Evolutionary conservation across 768 basidiomycete species (phyloP), one percentile per base, ranked within the genome.

Genomic region (Pleurotus citrinopileatus): DNA sequence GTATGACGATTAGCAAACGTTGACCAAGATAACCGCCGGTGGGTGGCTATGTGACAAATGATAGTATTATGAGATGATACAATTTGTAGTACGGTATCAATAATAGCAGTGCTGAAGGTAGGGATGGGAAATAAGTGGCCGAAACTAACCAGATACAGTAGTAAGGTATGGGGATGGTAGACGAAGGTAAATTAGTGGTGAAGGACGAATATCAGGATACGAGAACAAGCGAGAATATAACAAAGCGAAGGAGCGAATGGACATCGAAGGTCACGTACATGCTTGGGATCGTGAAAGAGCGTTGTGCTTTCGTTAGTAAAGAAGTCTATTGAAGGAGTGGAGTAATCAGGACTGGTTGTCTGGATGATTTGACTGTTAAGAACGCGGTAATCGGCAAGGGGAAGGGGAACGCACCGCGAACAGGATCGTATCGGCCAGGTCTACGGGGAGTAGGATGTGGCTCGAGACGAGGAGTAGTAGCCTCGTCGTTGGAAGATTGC

Each of bases 351-450:
- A 22, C 29, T 37, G 55, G 17, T 50, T 48, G 28, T 50, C 38
- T 42, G 26, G 44, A 28, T 54, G 20, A 3, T 12, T 38, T 36
- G 20, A 32, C 36, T 10, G 26, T 37, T 25, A 43, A 15, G 23
- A 25, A 23, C 7, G 47, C 19, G 23, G 43, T 3, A 29, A 61
- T 64, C 22, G 63, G 59, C 47, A 52, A 55, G 38, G 57, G 60
- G 36, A 63, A 60, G n/a, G 76, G 59, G 54, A 74, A 73, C 7
- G 67, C 71, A 53, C 74, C 72, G 58, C 80, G 79, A 44, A 81
- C 73, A 28, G 80, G 79, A 61, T 81, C 80, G 59, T 80, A 81
- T 47, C 80, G 74, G 53, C 79, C 73, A 47, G 68, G 59, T 32
- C 77, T 73, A 56, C 66, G 61, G 22, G 67, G 60, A 12, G 65